These are phyloP conservation scores for Aurifilum marmelostoma DNA, from an alignment of 2,329 filamentous ascomycete genomes.

Conservation along the genomic window DNA sequence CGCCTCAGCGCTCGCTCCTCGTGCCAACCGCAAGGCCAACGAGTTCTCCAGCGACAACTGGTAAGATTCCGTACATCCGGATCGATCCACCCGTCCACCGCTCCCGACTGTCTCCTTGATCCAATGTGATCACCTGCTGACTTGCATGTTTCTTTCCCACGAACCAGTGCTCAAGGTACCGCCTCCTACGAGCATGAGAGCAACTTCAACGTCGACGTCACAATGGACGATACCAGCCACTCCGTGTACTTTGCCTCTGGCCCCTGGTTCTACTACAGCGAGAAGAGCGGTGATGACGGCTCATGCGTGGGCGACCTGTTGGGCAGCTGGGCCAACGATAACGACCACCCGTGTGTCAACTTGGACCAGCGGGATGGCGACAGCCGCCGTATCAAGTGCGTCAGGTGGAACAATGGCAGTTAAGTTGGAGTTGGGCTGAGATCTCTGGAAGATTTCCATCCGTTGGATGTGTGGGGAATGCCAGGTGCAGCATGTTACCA, in stretches of 20 bases:
- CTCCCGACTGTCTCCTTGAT: not conserved
- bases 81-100: not conserved
- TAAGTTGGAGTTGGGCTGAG: not conserved
- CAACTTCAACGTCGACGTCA: conserved; percentile 5
- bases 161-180: not conserved
- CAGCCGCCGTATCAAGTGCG: conserved; percentile 7
- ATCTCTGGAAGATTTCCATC: not conserved
- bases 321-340: not conserved
- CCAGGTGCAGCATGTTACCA: not conserved
- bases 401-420: conserved; percentile 3
- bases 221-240: conserved; percentile 11
- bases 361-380: not conserved
- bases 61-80: not conserved
- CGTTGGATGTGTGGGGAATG: not conserved
- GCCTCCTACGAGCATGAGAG: not conserved
- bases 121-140: not conserved
- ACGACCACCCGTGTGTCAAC: not conserved
- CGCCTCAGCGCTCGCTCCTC: not conserved
- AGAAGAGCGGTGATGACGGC: not conserved
- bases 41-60: not conserved
- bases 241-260: conserved; percentile 4
- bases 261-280: conserved; percentile 1
- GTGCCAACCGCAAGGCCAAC: not conserved
- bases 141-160: not conserved
- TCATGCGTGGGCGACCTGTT: not conserved